Conservation (phyloP, 129 eudicot species). For the Solidago caesia region DNA sequence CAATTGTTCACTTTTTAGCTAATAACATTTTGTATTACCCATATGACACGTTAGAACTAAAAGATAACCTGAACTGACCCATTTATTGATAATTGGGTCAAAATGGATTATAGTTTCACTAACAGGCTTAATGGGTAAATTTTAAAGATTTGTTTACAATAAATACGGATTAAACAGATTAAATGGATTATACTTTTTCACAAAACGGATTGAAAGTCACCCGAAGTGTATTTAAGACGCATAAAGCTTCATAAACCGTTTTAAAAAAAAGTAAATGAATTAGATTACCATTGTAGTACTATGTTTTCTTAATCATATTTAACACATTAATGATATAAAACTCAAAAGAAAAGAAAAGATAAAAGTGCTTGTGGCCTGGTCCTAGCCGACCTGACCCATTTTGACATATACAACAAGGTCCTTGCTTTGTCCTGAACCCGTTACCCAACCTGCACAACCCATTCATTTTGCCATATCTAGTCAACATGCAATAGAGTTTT, state of each 20-base stretch:
- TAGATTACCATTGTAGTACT: no score
- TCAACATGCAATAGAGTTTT: neutral
- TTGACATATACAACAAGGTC: neutral
- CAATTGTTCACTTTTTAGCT: neutral
- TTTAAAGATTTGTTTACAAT: neutral
- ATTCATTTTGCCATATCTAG: conserved; percentile 3
- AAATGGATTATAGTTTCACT: neutral
- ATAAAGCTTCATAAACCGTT: no score
- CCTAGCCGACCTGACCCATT: neutral
- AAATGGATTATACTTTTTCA: neutral
- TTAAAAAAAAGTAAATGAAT: no score
- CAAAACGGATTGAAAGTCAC: neutral
- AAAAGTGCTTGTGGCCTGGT: neutral
- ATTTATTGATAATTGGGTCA: neutral
- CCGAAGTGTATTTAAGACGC: no score
- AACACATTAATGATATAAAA: neutral
- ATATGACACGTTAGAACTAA: neutral
- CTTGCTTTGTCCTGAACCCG: neutral
- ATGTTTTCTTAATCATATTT: neutral
- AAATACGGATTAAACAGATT: neutral
- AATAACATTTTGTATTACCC: neutral
- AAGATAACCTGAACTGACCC: neutral
- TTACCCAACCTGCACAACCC: neutral
- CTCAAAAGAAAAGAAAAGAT: neutral
- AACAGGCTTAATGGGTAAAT: neutral